Base-by-base conservation (phyloP, 176 grass and related monocot genomes). In the Avena insularis region DNA sequence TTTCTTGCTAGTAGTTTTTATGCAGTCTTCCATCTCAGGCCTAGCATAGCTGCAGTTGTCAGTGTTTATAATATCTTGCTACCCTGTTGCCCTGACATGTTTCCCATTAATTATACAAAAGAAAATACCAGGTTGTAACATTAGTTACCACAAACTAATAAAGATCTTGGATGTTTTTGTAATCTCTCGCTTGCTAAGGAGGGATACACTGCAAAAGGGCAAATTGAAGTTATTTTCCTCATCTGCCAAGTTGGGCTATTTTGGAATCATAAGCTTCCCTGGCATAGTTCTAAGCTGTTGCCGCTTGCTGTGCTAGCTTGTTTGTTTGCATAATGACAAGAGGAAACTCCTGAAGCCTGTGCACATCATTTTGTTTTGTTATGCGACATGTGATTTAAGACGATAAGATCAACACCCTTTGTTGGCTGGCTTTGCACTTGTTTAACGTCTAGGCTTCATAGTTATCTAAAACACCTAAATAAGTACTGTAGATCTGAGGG, bases 351-450 rank as follows among this genome's bases (percentile, higher is more conserved):
- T 83, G 79, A 90, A 47, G 7, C 11, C 29, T 47, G 73, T 67
- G 35, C 7, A 12, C 45, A 57, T 56, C 46, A n/a, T 25, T 88
- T 38, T 85, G 27, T 86, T 50, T 54, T 9, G 27, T 77, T 87
- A 35, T 57, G 45, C 3, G 54, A 27, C 84, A 87, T 90, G 55
- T 77, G 90, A 85, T 85, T 25, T 71, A 88, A 82, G 54, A 77
- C 9, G 59, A 81, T 85, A 76, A 33, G 5, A 49, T 35, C 81
- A 71, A 81, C 50, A 85, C 54, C 55, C 38, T 82, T 82, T 82
- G 71, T 82, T 82, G 55, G 71, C 86, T 81, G 47, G 78, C 54
- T 85, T 85, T 88, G 62, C 43, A 91, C 61, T 91, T 88, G 40
- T 85, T 91, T 91, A 85, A 43, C 79, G 5, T 67, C 67, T 77